Evolutionary conservation across 2,329 filamentous ascomycete genomes (phyloP), one percentile per base, ranked within the genome.

Genomic region (Fusarium pseudograminearum): DNA sequence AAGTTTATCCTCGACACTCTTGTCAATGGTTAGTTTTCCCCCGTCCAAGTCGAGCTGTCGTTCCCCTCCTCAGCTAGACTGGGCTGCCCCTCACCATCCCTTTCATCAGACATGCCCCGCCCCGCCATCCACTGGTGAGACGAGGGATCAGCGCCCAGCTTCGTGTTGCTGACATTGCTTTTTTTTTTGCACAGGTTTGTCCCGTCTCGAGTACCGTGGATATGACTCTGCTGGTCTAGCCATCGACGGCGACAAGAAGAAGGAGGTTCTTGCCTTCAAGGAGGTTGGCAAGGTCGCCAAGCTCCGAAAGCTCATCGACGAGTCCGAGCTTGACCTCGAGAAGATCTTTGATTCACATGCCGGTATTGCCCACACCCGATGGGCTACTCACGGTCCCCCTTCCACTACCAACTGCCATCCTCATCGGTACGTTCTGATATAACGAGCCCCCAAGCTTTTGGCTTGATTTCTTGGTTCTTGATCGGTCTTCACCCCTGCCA

Each of bases 241-340:
- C 73, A 85, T 99, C 76, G 96, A 99, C 80, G 96, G 96, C 70
- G 93, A 99, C 87, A 98, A 98, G 90, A 97, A 96, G 87, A 97
- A 97, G 78, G 93, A 98, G 84, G 94, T 98, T 73, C 89, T 93
- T 73, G 94, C 96, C 69, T 98, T 94, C 89, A 99, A 99, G 88
- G 96, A 98, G 86, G 96, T 99, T 69, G 96, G 96, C 86, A 99
- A 99, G 90, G 96, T 99, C 68, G 93, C 91, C 81, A 97, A 97
- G 85, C 88, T 99, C 80, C 97, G 93, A 88, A 86, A 94, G 84
- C 91, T 98, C 81, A 95, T 98, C 76, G 93, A 91, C 59, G 89
- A 93, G 80, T 86, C 89, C 79, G 88, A 93, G 78, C 87, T 94
- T 83, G 93, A 99, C 83, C 86, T 94, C 76, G 92, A 89, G 81